Evolutionary conservation across 805 yeast species (phyloP), one percentile per base, ranked within the genome.

Genomic region (Wickerhamomyces rabaulensis): DNA sequence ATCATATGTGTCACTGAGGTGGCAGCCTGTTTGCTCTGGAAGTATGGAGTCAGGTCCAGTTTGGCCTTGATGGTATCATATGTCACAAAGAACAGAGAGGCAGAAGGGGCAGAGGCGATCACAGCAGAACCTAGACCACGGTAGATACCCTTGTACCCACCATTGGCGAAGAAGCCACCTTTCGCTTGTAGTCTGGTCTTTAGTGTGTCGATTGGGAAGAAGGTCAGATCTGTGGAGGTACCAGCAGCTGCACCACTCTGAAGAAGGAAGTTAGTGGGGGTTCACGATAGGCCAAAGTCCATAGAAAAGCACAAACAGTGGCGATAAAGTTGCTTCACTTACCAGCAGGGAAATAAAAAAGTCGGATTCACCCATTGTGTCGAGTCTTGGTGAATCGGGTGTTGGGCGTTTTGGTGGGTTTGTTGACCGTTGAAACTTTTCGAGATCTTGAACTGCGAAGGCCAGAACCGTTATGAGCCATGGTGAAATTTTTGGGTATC

Each of bases 241-340:
- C 99, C 99, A 6, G 99, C 97, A 49, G 94, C 83, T 8, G 87
- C 99, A 35, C 99, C 99, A 59, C 91, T 82, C 76, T 60, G 33
- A 13, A 22, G 26, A 16, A 25, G 25, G 21, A 10, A 25, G 42
- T 39, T 17, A 39, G 41, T n/a, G 9, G 9, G 7, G 31, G n/a
- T 7, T 13, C 31, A 27, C 12, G 10, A n/a, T 12, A n/a, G 2
- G 5, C 31, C 9, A 20, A 20, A 4, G 20, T 6, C 19, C 42
- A 22, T 13, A 31, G 15, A 12, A 10, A 26, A n/a, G 6, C n/a
- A 13, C 13, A 36, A 10, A 25, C 25, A n/a, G 39, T 40, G n/a
- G 12, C 9, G 15, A 31, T 6, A n/a, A 31, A 31, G 17, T 4
- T 15, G 35, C 15, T 10, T 21, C 12, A 52, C 60, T 12, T 44